Conservation (phyloP, 2,329 filamentous ascomycete genomes). For the Aspergillus arachidicola region DNA sequence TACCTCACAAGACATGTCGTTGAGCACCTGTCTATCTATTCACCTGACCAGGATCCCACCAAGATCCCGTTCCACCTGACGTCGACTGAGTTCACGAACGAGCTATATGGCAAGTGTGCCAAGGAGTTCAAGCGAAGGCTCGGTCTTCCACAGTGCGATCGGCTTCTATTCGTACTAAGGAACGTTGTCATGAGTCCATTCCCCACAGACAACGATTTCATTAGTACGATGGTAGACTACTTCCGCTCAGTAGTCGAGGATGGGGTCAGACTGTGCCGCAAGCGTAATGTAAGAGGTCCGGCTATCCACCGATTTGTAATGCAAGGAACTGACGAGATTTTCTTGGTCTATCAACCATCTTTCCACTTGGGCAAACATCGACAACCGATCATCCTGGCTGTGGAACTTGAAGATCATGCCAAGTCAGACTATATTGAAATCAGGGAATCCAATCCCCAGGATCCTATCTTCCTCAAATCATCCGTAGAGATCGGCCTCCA, state of each 20-base stretch:
- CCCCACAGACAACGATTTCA: conserved; percentile 20
- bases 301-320: conserved; percentile 5
- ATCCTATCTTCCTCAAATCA: not conserved
- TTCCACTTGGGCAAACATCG: not conserved
- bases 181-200: conserved; percentile 51
- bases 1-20: conserved; percentile 52
- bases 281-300: conserved; percentile 3
- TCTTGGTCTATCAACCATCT: not conserved
- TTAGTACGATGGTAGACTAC: conserved; percentile 2
- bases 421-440: not conserved
- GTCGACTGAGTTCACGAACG: conserved; percentile 46
- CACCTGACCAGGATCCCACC: conserved; percentile 38
- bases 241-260: conserved; percentile 12
- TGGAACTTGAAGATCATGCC: not conserved
- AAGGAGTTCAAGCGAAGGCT: conserved; percentile 48
- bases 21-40: conserved; percentile 46
- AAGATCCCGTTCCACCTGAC: conserved; percentile 50
- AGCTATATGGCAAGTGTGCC: conserved; percentile 48
- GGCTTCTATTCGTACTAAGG: conserved; percentile 48
- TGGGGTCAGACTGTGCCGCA: conserved; percentile 7
- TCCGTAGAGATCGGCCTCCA: not conserved
- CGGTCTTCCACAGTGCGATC: conserved; percentile 28
- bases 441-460: not conserved
- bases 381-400: not conserved
- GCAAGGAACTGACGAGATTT: conserved; percentile 34